Percentiles rank a stretch among this genome's conserved stretches.
Conservation (phyloP, 169 alveolate species). For the Hepatocystis sp. region DNA sequence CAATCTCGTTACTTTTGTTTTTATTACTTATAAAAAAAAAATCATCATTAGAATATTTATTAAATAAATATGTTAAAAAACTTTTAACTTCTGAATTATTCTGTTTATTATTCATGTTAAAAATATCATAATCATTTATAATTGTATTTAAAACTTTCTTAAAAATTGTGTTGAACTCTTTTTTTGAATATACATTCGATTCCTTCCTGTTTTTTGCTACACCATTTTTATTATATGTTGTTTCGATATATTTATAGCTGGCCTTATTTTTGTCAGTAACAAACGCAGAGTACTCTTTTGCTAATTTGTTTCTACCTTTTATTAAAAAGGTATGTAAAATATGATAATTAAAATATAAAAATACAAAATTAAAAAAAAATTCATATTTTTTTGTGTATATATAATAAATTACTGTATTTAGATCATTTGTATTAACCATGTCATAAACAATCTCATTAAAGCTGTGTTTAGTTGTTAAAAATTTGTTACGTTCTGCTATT, state of each 20-base stretch:
- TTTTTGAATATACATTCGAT: background rate
- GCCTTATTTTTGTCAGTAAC: background rate
- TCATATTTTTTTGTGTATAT: conserved; percentile 43
- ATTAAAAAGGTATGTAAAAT: conserved; percentile 15
- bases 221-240: too few relatives aligned
- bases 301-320: conserved; percentile 5
- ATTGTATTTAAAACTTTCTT: conserved; percentile 11
- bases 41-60: too few relatives aligned
- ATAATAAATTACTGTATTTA: conserved; percentile 43
- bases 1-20: too few relatives aligned
- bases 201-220: background rate
- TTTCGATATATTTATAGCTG: too few relatives aligned
- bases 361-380: conserved; percentile 32
- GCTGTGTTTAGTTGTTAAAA: conserved; percentile 3
- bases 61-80: too few relatives aligned
- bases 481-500: conserved; percentile 6
- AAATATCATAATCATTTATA: conserved; percentile 16
- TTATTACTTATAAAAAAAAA: too few relatives aligned
- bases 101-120: conserved; percentile 8
- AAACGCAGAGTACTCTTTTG: background rate
- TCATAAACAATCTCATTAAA: conserved; percentile 17
- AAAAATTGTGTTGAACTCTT: conserved; percentile 13
- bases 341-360: conserved; percentile 47
- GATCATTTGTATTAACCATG: conserved; percentile 29
- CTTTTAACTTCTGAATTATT: too few relatives aligned